Evolutionary conservation across 495 filamentous ascomycete species (phyloP), one percentile per base, ranked within the genome.

Genomic region (Aspergillus bridgeri): DNA sequence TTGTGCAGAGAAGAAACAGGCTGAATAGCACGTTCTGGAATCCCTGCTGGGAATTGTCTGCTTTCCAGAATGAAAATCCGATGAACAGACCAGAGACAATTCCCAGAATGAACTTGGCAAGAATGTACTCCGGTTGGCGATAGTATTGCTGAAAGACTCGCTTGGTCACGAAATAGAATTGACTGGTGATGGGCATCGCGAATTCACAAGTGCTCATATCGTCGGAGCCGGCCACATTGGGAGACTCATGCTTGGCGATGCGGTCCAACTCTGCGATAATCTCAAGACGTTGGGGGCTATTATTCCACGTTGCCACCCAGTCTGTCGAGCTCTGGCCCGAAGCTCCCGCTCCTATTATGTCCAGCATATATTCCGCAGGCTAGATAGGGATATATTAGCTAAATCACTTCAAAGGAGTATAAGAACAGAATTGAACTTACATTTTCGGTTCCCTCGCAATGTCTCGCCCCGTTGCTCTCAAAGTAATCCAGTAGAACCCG

Each of bases 321-420:
- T 96, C 89, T 38, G 85, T 78, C 3, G 87, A 86, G 0, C 86
- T 86, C 19, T 86, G 85, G 46, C 89, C 90, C 0, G 48, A 50
- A 50, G 62, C 53, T 7, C 65, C 64, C 6, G 61, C 67, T 2
- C 66, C 63, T 48, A 91, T 92, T 59, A 88, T 86, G 57, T 94
- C 90, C 18, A 96, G 75, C 82, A 96, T 95, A 83, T 89, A 95
- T 69, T 97, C 92, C 11, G 92, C 92, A 5, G 91, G 91, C 33
- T 38, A 38, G 7, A 17, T 3, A 38, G 33, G 9, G 1, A 0
- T 38, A 11, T 2, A 38, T 38, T 38, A 38, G 33, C 13, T 11
- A 38, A 8, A 15, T 15, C 0, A 4, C 1, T 38, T 3, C 33
- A 38, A 2, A 29, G n/a, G n/a, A n/a, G 27, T 7, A 7, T 6